Evolutionary conservation across 179 eudicot species (phyloP), one percentile per base, ranked within the genome.

Genomic region (Camellia oleifera): DNA sequence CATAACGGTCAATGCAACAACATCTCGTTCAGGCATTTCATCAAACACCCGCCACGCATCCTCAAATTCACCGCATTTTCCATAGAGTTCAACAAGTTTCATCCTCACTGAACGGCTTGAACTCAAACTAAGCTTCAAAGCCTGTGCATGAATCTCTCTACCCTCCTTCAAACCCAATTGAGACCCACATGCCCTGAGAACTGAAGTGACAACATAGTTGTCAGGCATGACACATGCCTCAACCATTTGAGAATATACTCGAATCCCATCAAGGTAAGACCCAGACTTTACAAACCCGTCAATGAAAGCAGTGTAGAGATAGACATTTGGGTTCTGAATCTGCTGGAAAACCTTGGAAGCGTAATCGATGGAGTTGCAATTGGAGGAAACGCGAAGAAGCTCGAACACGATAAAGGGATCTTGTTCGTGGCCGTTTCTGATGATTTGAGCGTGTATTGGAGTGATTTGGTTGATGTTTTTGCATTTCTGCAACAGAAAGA

Each of bases 221-320:
- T 72, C 76, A 7, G 44, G 76, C 20, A 52, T 15, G 10, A 72
- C 76, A 15, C 20, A 72, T 26, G 4, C 60, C 20, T 53, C 57
- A 5, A 72, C 60, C 76, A 72, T 46, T 53, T 26, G 60, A 53
- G 40, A 64, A 66, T 77, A 77, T 20, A 42, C 45, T 46, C 72
- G 32, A 17, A 77, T 12, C 46, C 56, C 79, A 48, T 20, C 79
- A 50, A 65, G 61, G 32, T 9, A 64, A 18, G 18, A 50, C 8
- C 79, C 72, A n/a, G 60, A 45, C 4, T 10, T n/a, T 15, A 65
- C 62, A 17, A 48, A 66, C 4, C 58, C 79, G 52, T 77, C 79
- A 66, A 77, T 50, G 56, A 77, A 14, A 44, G 79, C 79, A 44
- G 79, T 76, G 57, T 76, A 76, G 57, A 77, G 57, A 52, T 63